Evolutionary conservation across 2,329 filamentous ascomycete genomes (phyloP), one percentile per base, ranked within the genome.

Genomic region (Exophiala spinifera): DNA sequence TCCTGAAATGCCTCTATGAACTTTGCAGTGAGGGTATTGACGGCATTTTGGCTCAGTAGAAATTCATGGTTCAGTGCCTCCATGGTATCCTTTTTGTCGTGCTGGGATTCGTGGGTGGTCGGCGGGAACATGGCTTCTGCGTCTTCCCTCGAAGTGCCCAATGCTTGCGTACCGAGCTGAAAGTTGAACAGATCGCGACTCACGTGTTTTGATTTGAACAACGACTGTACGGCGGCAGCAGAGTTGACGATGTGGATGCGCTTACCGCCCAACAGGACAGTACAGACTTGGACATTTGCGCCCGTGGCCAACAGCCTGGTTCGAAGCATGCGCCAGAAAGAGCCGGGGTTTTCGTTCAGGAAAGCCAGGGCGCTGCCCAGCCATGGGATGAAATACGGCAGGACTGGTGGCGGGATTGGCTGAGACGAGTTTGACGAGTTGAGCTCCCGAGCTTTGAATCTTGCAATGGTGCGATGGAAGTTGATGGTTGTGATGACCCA

Each of bases 351-450:
- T 20, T 37, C 53, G 31, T 48, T 51, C 1, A 61, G 47, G 25
- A 61, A 59, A 17, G 23, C 39, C 34, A 55, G 19, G 14, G 59
- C 50, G 36, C 59, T 53, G 7, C 59, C 59, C 17, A 61, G 40
- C 50, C 52, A 53, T 7, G 59, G 59, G 17, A 61, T 46, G 3
- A 33, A 37, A 36, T 59, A 57, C 8, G 59, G 59, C 1, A 61
- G 40, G n/a, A 56, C 17, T 2, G 58, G 58, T 13, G 58, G 52
- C 11, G 37, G 39, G 23, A 51, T 31, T 4, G 54, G 36, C 20
- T 48, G 20, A 19, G 21, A 13, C 25, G n/a, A 21, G 15, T 15
- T 39, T 25, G 31, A 21, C 6, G 46, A 14, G 31, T 39, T 7
- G 19, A 13, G 14, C 17, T 13, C 31, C 10, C 46, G 46, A 13